Conservation (phyloP, 192 early-diverging fungal species). For the Funneliformis mosseae region DNA sequence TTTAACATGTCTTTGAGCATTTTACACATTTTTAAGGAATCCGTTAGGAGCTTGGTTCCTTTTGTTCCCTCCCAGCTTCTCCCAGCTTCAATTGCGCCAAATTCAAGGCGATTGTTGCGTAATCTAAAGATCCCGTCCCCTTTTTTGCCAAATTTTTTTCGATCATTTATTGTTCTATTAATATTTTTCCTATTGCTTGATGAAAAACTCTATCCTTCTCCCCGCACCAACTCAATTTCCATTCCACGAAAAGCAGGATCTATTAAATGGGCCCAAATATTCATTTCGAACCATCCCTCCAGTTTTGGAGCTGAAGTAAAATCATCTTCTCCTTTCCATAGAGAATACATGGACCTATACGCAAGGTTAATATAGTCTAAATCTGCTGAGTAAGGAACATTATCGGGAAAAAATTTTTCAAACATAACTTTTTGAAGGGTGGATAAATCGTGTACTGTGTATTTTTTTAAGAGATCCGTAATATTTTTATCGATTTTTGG, state of each 20-base stretch:
- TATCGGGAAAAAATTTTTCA: conserved; percentile 3
- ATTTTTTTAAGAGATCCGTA: conserved; percentile 10
- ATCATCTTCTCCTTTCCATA: not conserved
- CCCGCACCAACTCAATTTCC: not conserved
- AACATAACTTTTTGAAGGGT: conserved; percentile 5
- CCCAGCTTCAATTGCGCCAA: conserved; percentile 17
- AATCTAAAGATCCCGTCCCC: conserved; percentile 21
- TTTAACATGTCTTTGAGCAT: conserved; percentile 25
- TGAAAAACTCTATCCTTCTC: not conserved
- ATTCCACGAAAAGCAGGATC: not conserved
- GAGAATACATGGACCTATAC: not conserved
- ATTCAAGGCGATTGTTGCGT: not conserved
- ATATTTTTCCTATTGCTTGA: conserved; percentile 8
- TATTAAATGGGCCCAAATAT: not conserved
- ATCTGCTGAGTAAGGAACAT: conserved; percentile 7
- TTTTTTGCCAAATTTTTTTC: conserved; percentile 20
- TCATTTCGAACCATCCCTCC: conserved; percentile 14
- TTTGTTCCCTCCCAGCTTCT: not conserved
- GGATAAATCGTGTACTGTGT: conserved; percentile 4
- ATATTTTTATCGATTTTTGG: conserved; percentile 14
- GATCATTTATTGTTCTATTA: not conserved
- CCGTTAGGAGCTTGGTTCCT: conserved; percentile 6
- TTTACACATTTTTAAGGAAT: conserved; percentile 19
- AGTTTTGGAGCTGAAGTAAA: not conserved
- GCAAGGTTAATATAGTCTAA: conserved; percentile 13